A percentile compares a stretch with the other conserved stretches of the same genome.
Conservation (phyloP, 345 rosid genomes). For the Pugionium cornutum region DNA sequence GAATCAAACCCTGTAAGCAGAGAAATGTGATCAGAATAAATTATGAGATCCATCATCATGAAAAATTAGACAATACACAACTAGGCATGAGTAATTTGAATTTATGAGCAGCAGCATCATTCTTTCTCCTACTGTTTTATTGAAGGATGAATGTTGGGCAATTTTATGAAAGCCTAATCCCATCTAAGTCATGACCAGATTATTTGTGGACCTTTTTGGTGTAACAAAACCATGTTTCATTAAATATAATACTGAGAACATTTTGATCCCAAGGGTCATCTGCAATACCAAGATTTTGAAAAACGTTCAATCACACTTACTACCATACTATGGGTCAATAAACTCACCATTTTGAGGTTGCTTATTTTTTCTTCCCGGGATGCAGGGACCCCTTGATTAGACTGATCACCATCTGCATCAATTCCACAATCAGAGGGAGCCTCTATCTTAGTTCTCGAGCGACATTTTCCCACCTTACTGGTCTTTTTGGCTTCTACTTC, state of each 20-base stretch:
- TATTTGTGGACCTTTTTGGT: neutral
- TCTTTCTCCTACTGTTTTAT: neutral
- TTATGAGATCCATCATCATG: constrained; percentile 1
- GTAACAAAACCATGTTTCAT: neutral
- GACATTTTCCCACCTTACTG: constrained; percentile 62
- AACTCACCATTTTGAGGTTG: constrained; percentile 91
- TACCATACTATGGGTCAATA: neutral
- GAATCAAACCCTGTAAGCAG: constrained; percentile 74
- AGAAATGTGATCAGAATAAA: neutral
- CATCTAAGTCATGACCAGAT: constrained; percentile 10
- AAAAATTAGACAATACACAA: constrained; percentile 6
- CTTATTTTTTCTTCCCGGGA: constrained; percentile 94
- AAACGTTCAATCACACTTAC: neutral
- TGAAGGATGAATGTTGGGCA: neutral
- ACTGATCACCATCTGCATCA: constrained; percentile 77
- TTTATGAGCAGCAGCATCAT: neutral
- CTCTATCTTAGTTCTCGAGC: constrained; percentile 66
- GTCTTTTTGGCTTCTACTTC: constrained; percentile 65
- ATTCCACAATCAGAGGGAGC: constrained; percentile 67
- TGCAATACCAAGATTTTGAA: neutral
- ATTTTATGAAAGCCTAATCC: neutral
- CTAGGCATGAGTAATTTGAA: neutral
- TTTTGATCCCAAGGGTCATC: neutral
- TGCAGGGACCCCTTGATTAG: constrained; percentile 59
- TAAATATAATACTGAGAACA: neutral